Evolutionary conservation across 768 basidiomycete species (phyloP).

Genomic region (Lactifluus piperatus): DNA sequence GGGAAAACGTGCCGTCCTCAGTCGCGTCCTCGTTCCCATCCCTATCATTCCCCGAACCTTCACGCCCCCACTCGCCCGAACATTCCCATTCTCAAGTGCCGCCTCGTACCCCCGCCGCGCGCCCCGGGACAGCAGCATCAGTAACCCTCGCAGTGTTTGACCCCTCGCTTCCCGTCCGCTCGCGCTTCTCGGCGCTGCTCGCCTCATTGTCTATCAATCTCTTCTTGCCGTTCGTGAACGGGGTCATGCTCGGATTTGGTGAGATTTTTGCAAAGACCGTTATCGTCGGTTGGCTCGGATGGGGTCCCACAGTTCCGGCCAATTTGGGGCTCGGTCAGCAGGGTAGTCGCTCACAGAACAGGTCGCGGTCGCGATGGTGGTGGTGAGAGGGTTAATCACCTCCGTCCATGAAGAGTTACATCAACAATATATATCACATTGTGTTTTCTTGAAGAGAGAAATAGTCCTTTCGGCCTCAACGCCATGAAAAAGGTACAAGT

Average conservation of each 20-base stretch:
- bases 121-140: constrained; percentile 22
- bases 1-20: constrained; percentile 56
- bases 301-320: constrained; percentile 28
- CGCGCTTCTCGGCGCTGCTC: constrained; percentile 58
- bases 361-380: not conserved
- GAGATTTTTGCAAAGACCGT: constrained; percentile 85
- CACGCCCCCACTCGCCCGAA: constrained; percentile 37
- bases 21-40: constrained; percentile 63
- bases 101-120: constrained; percentile 3
- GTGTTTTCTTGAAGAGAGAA: constrained; percentile 4
- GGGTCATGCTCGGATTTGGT: constrained; percentile 94
- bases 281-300: constrained; percentile 45
- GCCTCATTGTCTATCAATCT: constrained; percentile 79
- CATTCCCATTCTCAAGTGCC: constrained; percentile 22
- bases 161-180: constrained; percentile 51
- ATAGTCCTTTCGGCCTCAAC: not conserved
- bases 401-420: not conserved
- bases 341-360: not conserved
- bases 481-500: not conserved
- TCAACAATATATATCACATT: constrained; percentile 2
- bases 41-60: constrained; percentile 60
- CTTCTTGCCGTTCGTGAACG: constrained; percentile 82
- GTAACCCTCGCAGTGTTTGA: constrained; percentile 69
- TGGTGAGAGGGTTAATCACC: too few species aligned
- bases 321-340: constrained; percentile 13